These are phyloP conservation scores for Ambrosiella cleistominuta DNA, from an alignment of 2,329 filamentous ascomycete species.

Conservation along the genomic window DNA sequence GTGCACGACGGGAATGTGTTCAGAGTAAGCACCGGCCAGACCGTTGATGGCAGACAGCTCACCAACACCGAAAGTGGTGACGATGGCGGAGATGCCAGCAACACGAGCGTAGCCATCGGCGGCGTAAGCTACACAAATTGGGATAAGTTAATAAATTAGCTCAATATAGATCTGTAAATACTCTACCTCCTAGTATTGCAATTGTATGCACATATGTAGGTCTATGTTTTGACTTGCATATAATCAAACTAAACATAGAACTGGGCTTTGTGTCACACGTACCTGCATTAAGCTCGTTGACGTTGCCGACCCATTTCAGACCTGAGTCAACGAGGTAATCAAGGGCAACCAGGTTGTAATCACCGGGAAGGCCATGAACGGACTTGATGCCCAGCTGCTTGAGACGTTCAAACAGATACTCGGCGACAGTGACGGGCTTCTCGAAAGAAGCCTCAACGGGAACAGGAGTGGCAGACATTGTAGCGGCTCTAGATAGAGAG, in stretches of 20 bases:
- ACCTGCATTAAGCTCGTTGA: slow-evolving; percentile 59
- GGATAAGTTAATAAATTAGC: slow-evolving; percentile 14
- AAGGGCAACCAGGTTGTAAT: slow-evolving; percentile 54
- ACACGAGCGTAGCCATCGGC: slow-evolving; percentile 66
- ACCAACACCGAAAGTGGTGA: slow-evolving; percentile 63
- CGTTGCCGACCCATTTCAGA: slow-evolving; percentile 49
- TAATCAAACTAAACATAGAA: not conserved
- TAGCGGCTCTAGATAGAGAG: not conserved
- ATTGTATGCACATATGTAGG: no score
- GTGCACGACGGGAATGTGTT: slow-evolving; percentile 55
- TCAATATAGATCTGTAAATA: no score
- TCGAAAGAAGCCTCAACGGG: slow-evolving; percentile 19
- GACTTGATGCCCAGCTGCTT: slow-evolving; percentile 46
- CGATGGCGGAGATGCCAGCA: slow-evolving; percentile 49
- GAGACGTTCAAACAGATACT: slow-evolving; percentile 50
- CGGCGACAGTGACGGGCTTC: slow-evolving; percentile 40
- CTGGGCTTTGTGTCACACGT: slow-evolving; percentile 16
- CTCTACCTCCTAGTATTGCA: no score
- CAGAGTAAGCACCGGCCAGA: slow-evolving; percentile 55
- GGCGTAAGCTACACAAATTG: slow-evolving; percentile 40
- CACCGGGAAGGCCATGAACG: slow-evolving; percentile 52
- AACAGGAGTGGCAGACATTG: slow-evolving; percentile 1
- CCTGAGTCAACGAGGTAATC: slow-evolving; percentile 44
- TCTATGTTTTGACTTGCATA: no score
- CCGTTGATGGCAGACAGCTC: slow-evolving; percentile 60